Percentiles rank a stretch among this genome's conserved stretches.
phyloP scores from a whole-genome alignment of 768 basidiomycete genomes.

The Naganishia vishniacii region DNA sequence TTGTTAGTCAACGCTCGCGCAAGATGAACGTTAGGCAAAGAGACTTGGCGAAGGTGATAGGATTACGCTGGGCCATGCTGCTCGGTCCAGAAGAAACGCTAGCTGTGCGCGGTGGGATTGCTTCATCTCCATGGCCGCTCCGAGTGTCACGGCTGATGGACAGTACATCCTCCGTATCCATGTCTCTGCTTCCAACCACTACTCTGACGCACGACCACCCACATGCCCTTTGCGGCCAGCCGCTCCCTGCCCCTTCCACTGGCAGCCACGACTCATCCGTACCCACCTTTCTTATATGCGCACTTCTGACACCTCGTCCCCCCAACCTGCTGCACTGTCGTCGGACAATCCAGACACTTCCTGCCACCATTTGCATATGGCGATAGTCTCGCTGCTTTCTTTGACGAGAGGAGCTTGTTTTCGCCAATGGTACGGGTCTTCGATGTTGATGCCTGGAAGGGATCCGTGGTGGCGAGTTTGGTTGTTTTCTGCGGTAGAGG shows the following conservation, averaged over 20 bases:
- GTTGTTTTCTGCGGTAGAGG: conserved; percentile 37
- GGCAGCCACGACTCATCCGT: background rate
- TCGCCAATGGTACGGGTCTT: conserved; percentile 47
- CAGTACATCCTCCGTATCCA: no score
- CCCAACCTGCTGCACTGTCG: conserved; percentile 41
- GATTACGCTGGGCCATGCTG: no score
- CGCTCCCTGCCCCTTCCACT: no score
- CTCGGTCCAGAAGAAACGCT: no score
- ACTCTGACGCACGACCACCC: no score
- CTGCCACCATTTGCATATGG: conserved; percentile 34
- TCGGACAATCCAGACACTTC: conserved; percentile 49
- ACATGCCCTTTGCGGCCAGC: no score
- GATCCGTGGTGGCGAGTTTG: conserved; percentile 47
- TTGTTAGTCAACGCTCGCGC: background rate
- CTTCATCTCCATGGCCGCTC: no score
- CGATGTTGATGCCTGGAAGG: conserved; percentile 42
- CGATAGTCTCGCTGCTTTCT: conserved; percentile 41
- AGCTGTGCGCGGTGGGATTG: no score
- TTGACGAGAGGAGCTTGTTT: conserved; percentile 46
- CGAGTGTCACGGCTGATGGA: no score
- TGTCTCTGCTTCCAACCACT: no score
- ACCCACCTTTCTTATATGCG: conserved; percentile 46
- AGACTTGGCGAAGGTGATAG: no score
- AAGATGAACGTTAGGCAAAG: no score
- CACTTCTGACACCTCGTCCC: conserved; percentile 48